Evolutionary conservation across 129 eudicot genomes (phyloP), one percentile per base, ranked within the genome.

Genomic region (Escallonia herrerae): DNA sequence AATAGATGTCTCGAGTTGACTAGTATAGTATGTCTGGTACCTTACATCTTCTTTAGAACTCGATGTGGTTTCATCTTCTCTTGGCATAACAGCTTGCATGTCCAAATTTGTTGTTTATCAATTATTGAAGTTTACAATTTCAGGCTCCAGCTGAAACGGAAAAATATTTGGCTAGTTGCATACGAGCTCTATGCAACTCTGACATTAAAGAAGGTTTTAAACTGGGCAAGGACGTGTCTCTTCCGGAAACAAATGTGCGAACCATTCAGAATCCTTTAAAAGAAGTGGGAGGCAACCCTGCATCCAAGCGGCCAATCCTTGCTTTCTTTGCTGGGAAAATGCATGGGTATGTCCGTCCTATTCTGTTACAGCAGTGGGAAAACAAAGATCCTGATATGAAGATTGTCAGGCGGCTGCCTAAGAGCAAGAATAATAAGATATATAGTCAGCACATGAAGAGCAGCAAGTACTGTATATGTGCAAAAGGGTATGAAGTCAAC

Each of bases 201-300:
- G 96, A 91, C 71, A 72, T 83, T 8, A 76, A 77, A 68, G 95
- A 74, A 84, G 89, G 87, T 10, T 87, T 91, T 73, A 56, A 76
- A 51, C 73, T 91, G 15, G 97, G 99, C 51, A 94, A 89, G 66
- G 98, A 93, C 33, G 86, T 86, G 11, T 71, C 98, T 64, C 90
- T 91, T 15, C 88, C 95, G 1, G 95, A 87, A 73, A 91, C 97
- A 58, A 59, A 53, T 3, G 77, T 91, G 15, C 85, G 74, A 3
- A 65, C 81, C 4, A 60, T 83, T 42, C 58, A 69, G 58, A 71
- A 76, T 43, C 90, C 81, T 11, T 64, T 79, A 55, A 71, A 70
- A 54, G 76, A 79, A 14, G 43, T 76, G 3, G 97, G 97, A 48
- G 97, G 97, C 46, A 74, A 72, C 44, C 78, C 72, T 56, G 70